Evolutionary conservation across 768 basidiomycete genomes (phyloP), one percentile per base, ranked within the genome.

Genomic region (Omphalotus guepiniiformis): DNA sequence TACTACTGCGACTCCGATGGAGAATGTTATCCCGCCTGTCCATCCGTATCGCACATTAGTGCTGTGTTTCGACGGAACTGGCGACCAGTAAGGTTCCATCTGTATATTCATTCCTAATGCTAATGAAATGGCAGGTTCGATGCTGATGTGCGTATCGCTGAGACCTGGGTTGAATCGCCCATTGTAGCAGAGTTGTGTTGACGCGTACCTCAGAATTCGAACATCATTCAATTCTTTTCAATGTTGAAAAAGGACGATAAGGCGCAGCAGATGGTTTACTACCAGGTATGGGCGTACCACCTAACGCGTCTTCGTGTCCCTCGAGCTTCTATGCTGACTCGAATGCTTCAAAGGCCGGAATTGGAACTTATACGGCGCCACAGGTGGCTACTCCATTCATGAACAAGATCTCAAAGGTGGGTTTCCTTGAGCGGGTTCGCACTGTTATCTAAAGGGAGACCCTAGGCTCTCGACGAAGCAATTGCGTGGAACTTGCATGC

Each of bases 31-130:
- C 8, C 44, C 44, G 32, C 44, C 44, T 4, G 16, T 29, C 12
- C 44, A 46, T 37, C 35, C 42, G 26, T 36, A 26, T 6, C 69
- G 75, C 27, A 67, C 68, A 1, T 60, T 80, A 15, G 63, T 82
- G 13, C 61, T 81, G 15, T 80, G 76, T 54, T 82, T 82, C 49
- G 79, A 81, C 48, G 80, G 79, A 13, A 82, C 80, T 3, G 62
- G 63, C 3, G 65, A 66, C 41, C 72, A 72, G 53, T 79, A 59
- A 35, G 54, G 58, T 8, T 41, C 35, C 34, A 70, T 72, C 49
- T 22, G 69, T 42, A 16, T 35, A 2, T 15, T 23, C 18, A 13
- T 11, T 6, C 19, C 12, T 11, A 16, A 46, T 9, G 6, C 28
- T 9, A 13, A 21, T n/a, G 19, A n/a, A 1, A 9, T 16, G 15